Conservation (phyloP, 2,329 filamentous ascomycete species). For the Polychaeton citri region DNA sequence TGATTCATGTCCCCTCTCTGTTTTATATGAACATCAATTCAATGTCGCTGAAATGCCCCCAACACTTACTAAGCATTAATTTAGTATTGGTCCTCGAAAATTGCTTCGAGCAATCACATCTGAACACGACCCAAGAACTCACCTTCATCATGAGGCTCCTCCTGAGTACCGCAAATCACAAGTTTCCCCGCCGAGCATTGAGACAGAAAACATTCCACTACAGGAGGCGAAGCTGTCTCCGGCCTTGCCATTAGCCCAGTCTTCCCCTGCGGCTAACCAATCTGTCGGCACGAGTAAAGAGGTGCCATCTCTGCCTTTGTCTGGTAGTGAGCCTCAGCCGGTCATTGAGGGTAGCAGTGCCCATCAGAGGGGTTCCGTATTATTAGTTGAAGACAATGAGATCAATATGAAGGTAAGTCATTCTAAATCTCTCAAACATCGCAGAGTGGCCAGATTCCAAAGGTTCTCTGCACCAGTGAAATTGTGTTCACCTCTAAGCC, state of each 20-base stretch:
- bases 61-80: constrained; percentile 1
- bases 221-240: constrained; percentile 3
- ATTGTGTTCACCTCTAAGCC: background rate
- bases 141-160: constrained; percentile 2
- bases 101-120: constrained; percentile 7
- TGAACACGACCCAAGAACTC: constrained; percentile 1
- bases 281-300: background rate
- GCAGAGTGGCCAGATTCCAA: background rate
- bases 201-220: constrained; percentile 1
- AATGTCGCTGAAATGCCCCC: background rate
- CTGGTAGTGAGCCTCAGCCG: too few species aligned
- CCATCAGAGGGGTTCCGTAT: constrained; percentile 7
- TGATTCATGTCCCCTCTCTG: too few species aligned
- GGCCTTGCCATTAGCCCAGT: constrained; percentile 1
- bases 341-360: too few species aligned
- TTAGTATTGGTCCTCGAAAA: constrained; percentile 11
- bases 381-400: constrained; percentile 21
- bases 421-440: background rate
- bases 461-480: background rate
- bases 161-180: background rate
- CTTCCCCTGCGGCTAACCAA: too few species aligned
- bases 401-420: constrained; percentile 17
- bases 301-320: too few species aligned
- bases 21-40: background rate
- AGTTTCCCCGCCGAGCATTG: background rate